Base-by-base conservation (phyloP, 2,329 filamentous ascomycete species). In the Pseudonectria buxi region DNA sequence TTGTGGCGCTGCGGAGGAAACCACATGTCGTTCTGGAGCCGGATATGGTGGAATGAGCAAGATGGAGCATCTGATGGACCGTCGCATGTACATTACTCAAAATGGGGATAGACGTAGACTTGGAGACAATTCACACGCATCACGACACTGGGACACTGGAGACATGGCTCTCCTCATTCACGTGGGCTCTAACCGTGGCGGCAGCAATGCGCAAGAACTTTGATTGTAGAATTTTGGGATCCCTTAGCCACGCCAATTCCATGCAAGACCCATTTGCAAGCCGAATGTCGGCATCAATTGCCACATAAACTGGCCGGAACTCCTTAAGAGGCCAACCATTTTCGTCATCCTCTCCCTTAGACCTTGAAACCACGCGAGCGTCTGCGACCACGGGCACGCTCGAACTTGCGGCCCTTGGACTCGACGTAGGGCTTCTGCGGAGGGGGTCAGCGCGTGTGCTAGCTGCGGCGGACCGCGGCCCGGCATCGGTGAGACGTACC, bases 331-430 rank as follows among this genome's bases (percentile, higher is more conserved):
- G 49, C 47, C 49, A 43, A 46, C 46, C 32, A 37, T 47, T 48
- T 49, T 47, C 43, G 37, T 39, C 46, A 39, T 22, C 41, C 38
- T 47, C 43, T 48, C 51, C 68, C 67, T 86, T 95, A 98, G 67
- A 98, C 92, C 88, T 98, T 98, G 89, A 98, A 98, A 80, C 94
- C 92, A 64, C 86, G 81, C 61, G 89, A 96, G 68, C 88, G 78
- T 83, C 92, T 94, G 74, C 92, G 89, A 72, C 92, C 94, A 92
- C 92, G 89, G 63, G 89, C 92, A 63, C 81, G 80, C 83, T 98
- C 94, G 78, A 98, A 98, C 80, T 98, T 98, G 74, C 92, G 85
- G 64, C 94, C 94, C 86, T 98, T 98, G 78, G 87, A 94, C 72
- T 87, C 79, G 62, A 98, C 79, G 59, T 94, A 86, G 56, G 90